Percentiles rank a stretch among this genome's conserved stretches.
Conservation (phyloP, 1,139 yeast species). For the Candida sp. region DNA sequence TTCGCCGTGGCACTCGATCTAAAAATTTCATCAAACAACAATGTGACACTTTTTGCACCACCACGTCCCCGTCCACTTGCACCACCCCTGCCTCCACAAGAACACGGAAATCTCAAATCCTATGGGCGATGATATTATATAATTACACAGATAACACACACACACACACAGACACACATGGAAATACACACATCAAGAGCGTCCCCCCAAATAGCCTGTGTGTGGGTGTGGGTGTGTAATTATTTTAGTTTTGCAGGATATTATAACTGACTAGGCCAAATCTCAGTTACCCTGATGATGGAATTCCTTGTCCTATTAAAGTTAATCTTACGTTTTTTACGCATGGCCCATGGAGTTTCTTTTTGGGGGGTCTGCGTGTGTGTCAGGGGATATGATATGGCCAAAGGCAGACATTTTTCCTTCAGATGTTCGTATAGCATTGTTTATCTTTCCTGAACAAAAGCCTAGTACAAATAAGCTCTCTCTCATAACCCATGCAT, state of each 20-base stretch:
- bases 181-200: background rate
- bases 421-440: background rate
- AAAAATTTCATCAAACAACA: background rate
- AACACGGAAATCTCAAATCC: too few relatives aligned
- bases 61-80: too few relatives aligned
- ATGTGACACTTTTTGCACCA: background rate
- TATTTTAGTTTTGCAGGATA: background rate
- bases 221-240: background rate
- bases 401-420: background rate
- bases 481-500: background rate
- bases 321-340: background rate
- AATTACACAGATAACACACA: too few relatives aligned
- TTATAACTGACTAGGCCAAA: background rate
- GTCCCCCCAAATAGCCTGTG: background rate
- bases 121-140: too few relatives aligned
- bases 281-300: background rate
- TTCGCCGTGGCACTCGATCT: background rate
- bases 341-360: background rate
- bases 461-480: too few relatives aligned
- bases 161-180: too few relatives aligned
- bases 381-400: too few relatives aligned
- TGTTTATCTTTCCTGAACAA: background rate
- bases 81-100: too few relatives aligned
- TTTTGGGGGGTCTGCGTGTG: too few relatives aligned
- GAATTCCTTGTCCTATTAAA: background rate